A percentile compares a stretch with the other conserved stretches of the same genome.
These are phyloP conservation scores for Ophiostoma sp. DNA, from an alignment of 2,329 filamentous ascomycete species.

Conservation along the genomic window DNA sequence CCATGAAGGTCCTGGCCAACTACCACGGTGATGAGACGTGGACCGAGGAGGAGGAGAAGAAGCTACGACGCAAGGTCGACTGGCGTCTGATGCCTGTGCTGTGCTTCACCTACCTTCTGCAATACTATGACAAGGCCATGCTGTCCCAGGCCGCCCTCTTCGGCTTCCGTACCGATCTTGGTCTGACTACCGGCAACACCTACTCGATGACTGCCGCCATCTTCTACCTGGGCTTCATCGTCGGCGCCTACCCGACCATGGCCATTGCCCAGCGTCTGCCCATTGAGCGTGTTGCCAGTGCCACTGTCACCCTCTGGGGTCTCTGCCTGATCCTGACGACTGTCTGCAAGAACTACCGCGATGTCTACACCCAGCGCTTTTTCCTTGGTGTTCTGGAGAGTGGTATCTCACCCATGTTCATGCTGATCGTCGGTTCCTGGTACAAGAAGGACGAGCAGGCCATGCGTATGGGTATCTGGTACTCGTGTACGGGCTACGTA, in stretches of 20 bases:
- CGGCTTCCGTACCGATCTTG: slow-evolving; percentile 44
- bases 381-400: slow-evolving; percentile 58
- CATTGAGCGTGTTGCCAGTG: slow-evolving; percentile 19
- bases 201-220: slow-evolving; percentile 48
- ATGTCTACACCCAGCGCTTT: slow-evolving; percentile 50
- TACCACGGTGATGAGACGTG: slow-evolving; percentile 19
- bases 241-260: slow-evolving; percentile 47
- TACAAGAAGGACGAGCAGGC: slow-evolving; percentile 42
- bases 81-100: slow-evolving; percentile 48
- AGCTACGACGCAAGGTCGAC: slow-evolving; percentile 40
- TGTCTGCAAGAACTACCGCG: slow-evolving; percentile 40
- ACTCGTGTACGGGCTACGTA: slow-evolving; percentile 45
- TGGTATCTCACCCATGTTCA: slow-evolving; percentile 51
- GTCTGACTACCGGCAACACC: slow-evolving; percentile 42
- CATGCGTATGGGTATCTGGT: slow-evolving; percentile 34
- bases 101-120: slow-evolving; percentile 27
- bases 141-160: slow-evolving; percentile 42
- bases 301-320: slow-evolving; percentile 15
- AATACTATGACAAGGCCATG: slow-evolving; percentile 28
- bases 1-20: slow-evolving; percentile 20
- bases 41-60: slow-evolving; percentile 22
- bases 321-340: slow-evolving; percentile 41
- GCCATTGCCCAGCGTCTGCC: slow-evolving; percentile 20
- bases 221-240: slow-evolving; percentile 52
- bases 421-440: slow-evolving; percentile 52